Percentiles rank a stretch among this genome's conserved stretches.
These are phyloP conservation scores for Oryza meyeriana DNA, from an alignment of 176 grass and related monocot genomes.

Conservation along the genomic window DNA sequence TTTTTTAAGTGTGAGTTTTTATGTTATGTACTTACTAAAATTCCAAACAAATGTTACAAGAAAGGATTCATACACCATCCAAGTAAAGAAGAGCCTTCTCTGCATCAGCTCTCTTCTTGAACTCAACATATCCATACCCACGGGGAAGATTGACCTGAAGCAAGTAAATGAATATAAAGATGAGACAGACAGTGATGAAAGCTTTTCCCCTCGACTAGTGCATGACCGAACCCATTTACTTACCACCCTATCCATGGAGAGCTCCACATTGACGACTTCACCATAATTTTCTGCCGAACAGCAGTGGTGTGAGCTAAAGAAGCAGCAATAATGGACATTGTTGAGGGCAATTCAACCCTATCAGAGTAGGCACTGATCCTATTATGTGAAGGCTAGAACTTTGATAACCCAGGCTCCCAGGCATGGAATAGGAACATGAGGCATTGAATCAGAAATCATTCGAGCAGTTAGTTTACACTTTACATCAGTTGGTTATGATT, in stretches of 20 bases:
- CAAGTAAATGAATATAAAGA: neutral
- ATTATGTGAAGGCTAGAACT: neutral
- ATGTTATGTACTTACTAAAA: neutral
- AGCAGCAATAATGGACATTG: neutral
- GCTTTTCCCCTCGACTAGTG: neutral
- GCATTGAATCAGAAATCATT: too few relatives aligned
- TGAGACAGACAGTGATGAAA: neutral
- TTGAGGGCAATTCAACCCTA: neutral
- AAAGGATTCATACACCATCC: conserved; percentile 70
- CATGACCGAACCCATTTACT: conserved; percentile 1
- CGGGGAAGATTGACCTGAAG: conserved; percentile 93
- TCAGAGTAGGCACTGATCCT: neutral
- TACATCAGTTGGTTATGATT: neutral
- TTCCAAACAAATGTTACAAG: neutral
- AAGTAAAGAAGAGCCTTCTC: conserved; percentile 98
- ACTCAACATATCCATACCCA: conserved; percentile 89
- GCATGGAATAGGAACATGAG: neutral
- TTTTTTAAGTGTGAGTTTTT: neutral
- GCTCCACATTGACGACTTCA: conserved; percentile 79
- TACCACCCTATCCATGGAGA: conserved; percentile 84
- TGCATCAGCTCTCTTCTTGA: conserved; percentile 73
- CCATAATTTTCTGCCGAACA: conserved; percentile 67
- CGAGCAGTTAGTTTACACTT: too few relatives aligned
- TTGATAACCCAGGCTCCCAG: neutral
- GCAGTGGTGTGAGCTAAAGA: neutral